A percentile compares a stretch with the other conserved stretches of the same genome.
These are phyloP conservation scores for Gentiana straminea DNA, from an alignment of 257 asterid species.

Conservation along the genomic window DNA sequence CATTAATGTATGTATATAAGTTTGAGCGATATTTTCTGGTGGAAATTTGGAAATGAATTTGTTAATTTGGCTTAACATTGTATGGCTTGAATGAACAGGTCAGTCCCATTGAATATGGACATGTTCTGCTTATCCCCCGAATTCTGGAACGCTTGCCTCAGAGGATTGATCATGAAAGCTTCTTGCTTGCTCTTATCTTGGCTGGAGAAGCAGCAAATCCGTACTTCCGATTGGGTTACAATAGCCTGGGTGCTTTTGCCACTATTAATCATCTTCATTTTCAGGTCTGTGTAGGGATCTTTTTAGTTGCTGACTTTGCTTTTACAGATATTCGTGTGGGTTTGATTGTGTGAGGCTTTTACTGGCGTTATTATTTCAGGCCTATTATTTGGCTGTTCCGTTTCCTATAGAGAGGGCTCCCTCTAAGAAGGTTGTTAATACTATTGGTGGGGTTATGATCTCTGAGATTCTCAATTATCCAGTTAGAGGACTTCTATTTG, in stretches of 20 bases:
- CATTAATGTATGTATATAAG: slow-evolving; percentile 45
- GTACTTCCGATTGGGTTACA: slow-evolving; percentile 88
- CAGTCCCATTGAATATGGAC: slow-evolving; percentile 95
- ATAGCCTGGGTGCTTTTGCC: slow-evolving; percentile 97
- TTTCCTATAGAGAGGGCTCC: slow-evolving; percentile 30
- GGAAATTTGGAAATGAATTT: neutral
- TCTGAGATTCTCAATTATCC: slow-evolving; percentile 68
- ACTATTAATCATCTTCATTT: slow-evolving; percentile 97
- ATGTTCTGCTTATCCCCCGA: slow-evolving; percentile 79
- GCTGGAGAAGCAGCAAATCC: slow-evolving; percentile 84
- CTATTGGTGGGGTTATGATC: slow-evolving; percentile 46
- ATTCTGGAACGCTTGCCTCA: slow-evolving; percentile 81
- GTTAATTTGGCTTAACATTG: slow-evolving; percentile 5
- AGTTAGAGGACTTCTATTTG: slow-evolving; percentile 70
- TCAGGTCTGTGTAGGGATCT: slow-evolving; percentile 25
- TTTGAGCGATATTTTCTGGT: neutral
- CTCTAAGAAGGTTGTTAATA: slow-evolving; percentile 36
- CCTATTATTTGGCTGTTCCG: slow-evolving; percentile 28
- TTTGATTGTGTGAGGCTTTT: neutral
- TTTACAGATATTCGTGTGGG: neutral
- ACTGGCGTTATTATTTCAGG: slow-evolving; percentile 10
- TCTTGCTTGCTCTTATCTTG: slow-evolving; percentile 77
- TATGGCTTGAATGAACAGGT: slow-evolving; percentile 46
- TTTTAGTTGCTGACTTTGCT: neutral
- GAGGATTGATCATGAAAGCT: slow-evolving; percentile 68